Percentiles rank a stretch among this genome's conserved stretches.
These are phyloP conservation scores for Reutealis trisperma DNA, from an alignment of 345 rosid species.

Conservation along the genomic window DNA sequence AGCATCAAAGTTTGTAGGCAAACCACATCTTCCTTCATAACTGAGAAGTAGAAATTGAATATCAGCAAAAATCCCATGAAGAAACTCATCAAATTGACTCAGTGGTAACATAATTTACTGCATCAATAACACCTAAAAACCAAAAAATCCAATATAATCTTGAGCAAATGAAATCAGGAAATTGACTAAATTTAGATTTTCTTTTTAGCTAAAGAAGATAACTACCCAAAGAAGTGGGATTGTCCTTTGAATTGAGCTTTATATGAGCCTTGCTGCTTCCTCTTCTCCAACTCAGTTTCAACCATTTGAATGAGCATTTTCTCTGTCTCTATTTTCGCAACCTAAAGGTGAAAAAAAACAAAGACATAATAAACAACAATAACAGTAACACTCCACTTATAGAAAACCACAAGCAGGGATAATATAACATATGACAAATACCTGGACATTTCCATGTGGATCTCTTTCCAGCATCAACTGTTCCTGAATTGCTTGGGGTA, in stretches of 20 bases:
- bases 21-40: constrained; percentile 96
- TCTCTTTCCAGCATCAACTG: constrained; percentile 97
- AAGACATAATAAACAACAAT: constrained; percentile 4
- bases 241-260: constrained; percentile 70
- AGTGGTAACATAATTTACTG: neutral
- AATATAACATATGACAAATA: constrained; percentile 19
- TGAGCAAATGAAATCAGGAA: neutral
- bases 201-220: neutral
- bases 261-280: constrained; percentile 68
- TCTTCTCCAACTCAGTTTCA: constrained; percentile 88
- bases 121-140: neutral
- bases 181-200: neutral
- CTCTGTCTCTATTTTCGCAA: constrained; percentile 96
- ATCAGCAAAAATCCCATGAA: neutral
- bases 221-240: constrained; percentile 96
- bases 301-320: constrained; percentile 99
- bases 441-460: constrained; percentile 99
- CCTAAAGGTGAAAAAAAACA: constrained; percentile 40
- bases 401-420: constrained; percentile 12
- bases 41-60: constrained; percentile 39
- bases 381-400: neutral
- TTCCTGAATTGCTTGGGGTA: constrained; percentile 87
- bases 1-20: constrained; percentile 95
- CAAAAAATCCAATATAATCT: neutral
- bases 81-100: too few relatives aligned